Evolutionary conservation across 257 asterid species (phyloP).

Genomic region (Buddleja alternifolia): DNA sequence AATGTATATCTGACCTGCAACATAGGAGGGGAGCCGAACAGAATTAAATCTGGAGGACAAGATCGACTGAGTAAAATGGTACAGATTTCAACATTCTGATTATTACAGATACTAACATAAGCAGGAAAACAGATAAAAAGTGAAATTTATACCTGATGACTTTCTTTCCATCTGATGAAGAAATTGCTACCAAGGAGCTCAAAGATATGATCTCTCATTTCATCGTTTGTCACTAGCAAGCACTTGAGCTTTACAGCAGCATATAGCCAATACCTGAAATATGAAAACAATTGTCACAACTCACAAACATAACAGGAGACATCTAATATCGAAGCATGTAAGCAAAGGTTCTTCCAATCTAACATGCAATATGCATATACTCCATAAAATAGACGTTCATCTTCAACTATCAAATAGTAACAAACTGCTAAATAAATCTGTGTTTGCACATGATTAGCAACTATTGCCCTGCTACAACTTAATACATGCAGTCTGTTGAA

Average conservation of each 20-base stretch:
- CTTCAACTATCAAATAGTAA: background rate
- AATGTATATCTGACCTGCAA: constrained; percentile 74
- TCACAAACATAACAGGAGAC: constrained; percentile 7
- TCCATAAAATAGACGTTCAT: background rate
- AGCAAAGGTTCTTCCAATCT: background rate
- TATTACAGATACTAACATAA: background rate
- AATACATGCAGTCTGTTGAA: background rate
- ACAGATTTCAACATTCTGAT: background rate
- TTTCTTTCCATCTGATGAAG: constrained; percentile 88
- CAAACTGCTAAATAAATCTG: background rate
- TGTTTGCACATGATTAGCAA: background rate
- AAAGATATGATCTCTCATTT: constrained; percentile 98
- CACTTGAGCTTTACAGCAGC: constrained; percentile 89
- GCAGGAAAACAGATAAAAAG: background rate
- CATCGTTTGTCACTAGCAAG: constrained; percentile 90
- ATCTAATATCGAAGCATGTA: background rate
- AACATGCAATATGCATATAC: background rate
- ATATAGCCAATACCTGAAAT: constrained; percentile 90
- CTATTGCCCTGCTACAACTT: background rate
- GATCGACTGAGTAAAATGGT: background rate
- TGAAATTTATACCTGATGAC: constrained; percentile 71
- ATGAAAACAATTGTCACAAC: background rate
- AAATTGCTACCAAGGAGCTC: constrained; percentile 91
- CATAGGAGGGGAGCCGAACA: constrained; percentile 6
- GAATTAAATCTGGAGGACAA: too few relatives aligned